Percentiles rank a stretch among this genome's conserved stretches.
These are phyloP conservation scores for Chalciporus pseudorubinellus DNA, from an alignment of 768 basidiomycete genomes.

Conservation along the genomic window DNA sequence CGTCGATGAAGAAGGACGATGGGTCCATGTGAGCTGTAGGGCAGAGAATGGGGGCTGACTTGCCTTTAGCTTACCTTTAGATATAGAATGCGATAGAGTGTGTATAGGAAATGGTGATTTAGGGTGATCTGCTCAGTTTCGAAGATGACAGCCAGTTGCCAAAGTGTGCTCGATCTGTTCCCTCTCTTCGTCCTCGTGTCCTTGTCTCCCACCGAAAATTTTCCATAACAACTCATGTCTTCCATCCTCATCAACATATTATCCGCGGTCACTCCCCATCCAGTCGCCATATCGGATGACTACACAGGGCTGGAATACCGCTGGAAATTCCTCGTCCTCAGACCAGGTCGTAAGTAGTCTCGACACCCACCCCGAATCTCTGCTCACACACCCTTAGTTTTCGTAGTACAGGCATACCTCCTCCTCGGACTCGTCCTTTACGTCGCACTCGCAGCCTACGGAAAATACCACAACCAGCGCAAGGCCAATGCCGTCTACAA, in stretches of 20 bases:
- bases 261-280: conserved; percentile 3
- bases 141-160: too few species aligned
- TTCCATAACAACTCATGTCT: conserved; percentile 8
- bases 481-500: conserved; percentile 67
- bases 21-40: conserved; percentile 26
- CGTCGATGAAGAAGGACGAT: conserved; percentile 13
- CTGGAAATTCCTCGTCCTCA: conserved; percentile 76
- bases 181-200: background rate
- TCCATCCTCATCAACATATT: conserved; percentile 13
- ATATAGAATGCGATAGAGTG: background rate
- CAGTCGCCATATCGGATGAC: conserved; percentile 34
- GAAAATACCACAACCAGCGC: conserved; percentile 54
- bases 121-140: too few species aligned
- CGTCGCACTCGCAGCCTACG: conserved; percentile 54
- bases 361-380: too few species aligned
- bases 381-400: conserved; percentile 40
- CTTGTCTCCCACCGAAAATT: background rate
- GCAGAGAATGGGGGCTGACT: conserved; percentile 2
- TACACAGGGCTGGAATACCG: conserved; percentile 75
- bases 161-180: conserved; percentile 1
- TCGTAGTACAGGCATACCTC: conserved; percentile 63
- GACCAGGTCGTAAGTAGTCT: conserved; percentile 50
- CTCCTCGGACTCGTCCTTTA: conserved; percentile 55
- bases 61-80: conserved; percentile 14
- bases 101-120: too few species aligned